These are phyloP conservation scores for Lindgomyces ingoldianus DNA, from an alignment of 495 filamentous ascomycete species.

Conservation along the genomic window DNA sequence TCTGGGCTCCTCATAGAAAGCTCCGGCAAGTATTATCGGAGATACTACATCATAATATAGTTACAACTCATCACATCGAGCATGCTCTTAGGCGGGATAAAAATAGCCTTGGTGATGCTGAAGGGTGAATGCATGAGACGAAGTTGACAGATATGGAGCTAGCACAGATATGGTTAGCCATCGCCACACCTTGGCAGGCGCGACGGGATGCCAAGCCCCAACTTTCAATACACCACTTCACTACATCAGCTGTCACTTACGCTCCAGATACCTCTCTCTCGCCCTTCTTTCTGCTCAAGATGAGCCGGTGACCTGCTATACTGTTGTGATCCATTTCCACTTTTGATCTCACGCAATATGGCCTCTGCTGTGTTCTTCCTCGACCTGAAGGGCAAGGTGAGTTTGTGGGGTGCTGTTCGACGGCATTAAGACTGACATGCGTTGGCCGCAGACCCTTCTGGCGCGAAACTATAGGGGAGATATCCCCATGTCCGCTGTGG, in stretches of 20 bases:
- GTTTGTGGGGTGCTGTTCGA: slow-evolving; percentile 29
- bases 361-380: slow-evolving; percentile 98
- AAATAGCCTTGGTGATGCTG: too few species aligned
- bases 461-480: slow-evolving; percentile 98
- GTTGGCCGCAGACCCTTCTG: slow-evolving; percentile 74
- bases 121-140: too few species aligned
- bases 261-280: neutral
- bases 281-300: slow-evolving; percentile 8
- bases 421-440: slow-evolving; percentile 44
- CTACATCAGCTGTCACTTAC: neutral
- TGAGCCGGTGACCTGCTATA: slow-evolving; percentile 5
- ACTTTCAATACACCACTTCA: neutral
- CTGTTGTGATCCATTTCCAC: neutral
- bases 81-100: too few species aligned
- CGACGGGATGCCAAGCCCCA: neutral
- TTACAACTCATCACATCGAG: too few species aligned
- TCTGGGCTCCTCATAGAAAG: too few species aligned
- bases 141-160: too few species aligned
- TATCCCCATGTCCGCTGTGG: slow-evolving; percentile 98
- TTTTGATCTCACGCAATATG: slow-evolving; percentile 58
- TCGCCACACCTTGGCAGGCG: too few species aligned
- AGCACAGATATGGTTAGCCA: too few species aligned
- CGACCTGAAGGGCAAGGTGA: slow-evolving; percentile 98
- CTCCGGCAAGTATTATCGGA: too few species aligned
- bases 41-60: too few species aligned